phyloP scores from a whole-genome alignment of 371 early-diverging fungal species.

The Circinella umbellata region DNA sequence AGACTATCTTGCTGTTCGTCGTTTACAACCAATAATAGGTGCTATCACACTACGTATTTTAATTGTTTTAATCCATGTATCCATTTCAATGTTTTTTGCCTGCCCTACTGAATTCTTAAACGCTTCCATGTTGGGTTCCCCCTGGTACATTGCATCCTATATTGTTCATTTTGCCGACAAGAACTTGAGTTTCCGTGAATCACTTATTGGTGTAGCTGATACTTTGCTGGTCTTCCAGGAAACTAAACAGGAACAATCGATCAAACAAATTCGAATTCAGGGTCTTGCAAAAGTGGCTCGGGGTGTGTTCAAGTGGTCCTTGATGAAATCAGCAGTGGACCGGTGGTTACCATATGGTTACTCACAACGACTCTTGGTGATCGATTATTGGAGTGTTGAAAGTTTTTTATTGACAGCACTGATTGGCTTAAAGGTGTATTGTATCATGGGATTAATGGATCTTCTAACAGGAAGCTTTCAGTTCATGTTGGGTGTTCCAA shows the following conservation, averaged over 20 bases:
- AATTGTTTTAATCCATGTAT: conserved; percentile 16
- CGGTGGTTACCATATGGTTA: conserved; percentile 12
- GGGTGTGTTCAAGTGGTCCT: conserved; percentile 28
- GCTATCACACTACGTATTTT: conserved; percentile 12
- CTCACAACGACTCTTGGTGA: conserved; percentile 6
- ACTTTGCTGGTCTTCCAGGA: conserved; percentile 8
- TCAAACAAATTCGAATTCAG: conserved; percentile 15
- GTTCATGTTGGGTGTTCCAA: conserved; percentile 20
- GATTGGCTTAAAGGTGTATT: conserved; percentile 35
- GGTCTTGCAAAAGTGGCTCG: conserved; percentile 27
- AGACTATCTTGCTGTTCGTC: conserved; percentile 21
- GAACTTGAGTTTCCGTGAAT: background rate
- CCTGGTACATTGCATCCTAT: conserved; percentile 31
- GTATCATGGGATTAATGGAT: conserved; percentile 29
- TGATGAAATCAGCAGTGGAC: conserved; percentile 27
- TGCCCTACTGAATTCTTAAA: conserved; percentile 16
- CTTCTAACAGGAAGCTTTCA: conserved; percentile 32
- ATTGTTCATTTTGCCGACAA: conserved; percentile 23
- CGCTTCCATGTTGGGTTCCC: conserved; percentile 19
- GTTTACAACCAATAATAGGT: conserved; percentile 12
- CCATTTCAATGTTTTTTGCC: conserved; percentile 26
- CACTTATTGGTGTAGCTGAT: background rate
- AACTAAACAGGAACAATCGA: background rate
- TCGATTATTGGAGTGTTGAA: conserved; percentile 26
- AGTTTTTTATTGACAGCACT: conserved; percentile 25